These are phyloP conservation scores for Miscanthus sacchariflorus DNA, from an alignment of 202 grass and related monocot genomes.

Conservation along the genomic window DNA sequence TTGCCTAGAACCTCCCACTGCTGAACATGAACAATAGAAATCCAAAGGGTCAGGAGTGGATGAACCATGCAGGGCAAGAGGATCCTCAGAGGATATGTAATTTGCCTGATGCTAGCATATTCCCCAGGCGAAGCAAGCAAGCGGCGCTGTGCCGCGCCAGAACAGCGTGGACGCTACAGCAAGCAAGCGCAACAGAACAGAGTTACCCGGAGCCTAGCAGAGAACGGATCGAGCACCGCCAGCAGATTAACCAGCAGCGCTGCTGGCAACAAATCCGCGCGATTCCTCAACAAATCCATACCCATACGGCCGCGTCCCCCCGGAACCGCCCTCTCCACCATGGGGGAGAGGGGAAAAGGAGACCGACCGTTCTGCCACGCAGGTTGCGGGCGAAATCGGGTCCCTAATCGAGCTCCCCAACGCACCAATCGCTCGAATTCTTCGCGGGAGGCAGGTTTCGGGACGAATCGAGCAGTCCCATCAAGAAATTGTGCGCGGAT, in stretches of 20 bases:
- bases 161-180: background rate
- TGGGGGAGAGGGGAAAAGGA: too few species aligned
- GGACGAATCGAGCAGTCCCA: background rate
- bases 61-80: background rate
- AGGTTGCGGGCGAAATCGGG: background rate
- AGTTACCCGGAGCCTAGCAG: background rate
- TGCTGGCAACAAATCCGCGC: background rate
- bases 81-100: too few species aligned
- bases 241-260: background rate
- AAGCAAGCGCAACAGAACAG: background rate
- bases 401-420: background rate
- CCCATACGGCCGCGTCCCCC: too few species aligned
- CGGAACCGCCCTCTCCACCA: too few species aligned
- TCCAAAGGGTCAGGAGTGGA: background rate
- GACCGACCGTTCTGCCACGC: too few species aligned
- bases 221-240: background rate
- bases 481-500: background rate
- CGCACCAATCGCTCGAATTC: background rate
- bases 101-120: too few species aligned
- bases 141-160: background rate
- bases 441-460: background rate
- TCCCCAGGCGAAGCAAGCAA: background rate
- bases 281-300: too few species aligned
- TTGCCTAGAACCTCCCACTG: too few species aligned
- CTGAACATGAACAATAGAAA: background rate